A percentile compares a stretch with the other conserved stretches of the same genome.
phyloP scores from a whole-genome alignment of 2,329 filamentous ascomycete species.

The Colletotrichum spinosum region DNA sequence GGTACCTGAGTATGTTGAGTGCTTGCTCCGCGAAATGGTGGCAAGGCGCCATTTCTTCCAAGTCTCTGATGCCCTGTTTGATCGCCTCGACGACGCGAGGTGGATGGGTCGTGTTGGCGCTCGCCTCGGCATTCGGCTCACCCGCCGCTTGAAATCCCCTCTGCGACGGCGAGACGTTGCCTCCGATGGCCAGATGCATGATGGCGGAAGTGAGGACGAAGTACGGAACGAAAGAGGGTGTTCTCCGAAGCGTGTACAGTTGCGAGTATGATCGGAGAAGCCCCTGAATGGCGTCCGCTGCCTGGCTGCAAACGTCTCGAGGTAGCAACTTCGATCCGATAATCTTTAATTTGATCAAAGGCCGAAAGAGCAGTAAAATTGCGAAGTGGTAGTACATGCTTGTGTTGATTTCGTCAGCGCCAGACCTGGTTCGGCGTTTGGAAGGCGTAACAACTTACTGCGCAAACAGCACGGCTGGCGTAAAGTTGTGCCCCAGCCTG shows the following conservation, averaged over 20 bases:
- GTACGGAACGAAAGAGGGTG: conserved; percentile 71
- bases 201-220: conserved; percentile 72
- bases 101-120: conserved; percentile 49
- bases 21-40: conserved; percentile 72
- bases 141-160: conserved; percentile 9
- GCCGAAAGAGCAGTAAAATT: conserved; percentile 79
- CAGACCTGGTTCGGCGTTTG: background rate
- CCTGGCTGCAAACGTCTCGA: conserved; percentile 73
- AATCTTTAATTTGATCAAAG: conserved; percentile 74
- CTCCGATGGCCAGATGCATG: conserved; percentile 68
- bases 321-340: conserved; percentile 73
- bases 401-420: background rate
- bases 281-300: conserved; percentile 69
- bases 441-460: conserved; percentile 67
- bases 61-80: conserved; percentile 65
- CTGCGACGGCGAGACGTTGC: conserved; percentile 44
- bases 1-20: conserved; percentile 68
- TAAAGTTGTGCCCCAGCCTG: conserved; percentile 74
- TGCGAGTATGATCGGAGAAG: conserved; percentile 68
- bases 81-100: conserved; percentile 58
- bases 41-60: conserved; percentile 71
- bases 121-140: conserved; percentile 31
- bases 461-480: conserved; percentile 78
- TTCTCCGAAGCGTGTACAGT: conserved; percentile 68
- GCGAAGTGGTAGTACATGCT: conserved; percentile 79